phyloP scores from a whole-genome alignment of 2,329 filamentous ascomycete genomes.

The Meredithiella fracta region DNA sequence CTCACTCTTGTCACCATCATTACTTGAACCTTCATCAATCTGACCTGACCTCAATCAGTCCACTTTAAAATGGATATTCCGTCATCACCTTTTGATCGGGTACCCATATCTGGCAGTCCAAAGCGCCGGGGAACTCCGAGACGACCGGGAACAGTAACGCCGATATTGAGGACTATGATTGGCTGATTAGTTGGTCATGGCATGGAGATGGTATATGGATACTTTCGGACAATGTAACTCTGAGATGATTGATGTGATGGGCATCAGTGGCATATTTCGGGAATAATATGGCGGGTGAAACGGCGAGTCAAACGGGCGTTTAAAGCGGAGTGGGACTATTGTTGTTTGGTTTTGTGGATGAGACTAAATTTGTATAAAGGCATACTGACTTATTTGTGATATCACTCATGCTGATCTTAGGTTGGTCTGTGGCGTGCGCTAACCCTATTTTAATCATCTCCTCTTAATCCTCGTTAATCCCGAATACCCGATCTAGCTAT shows the following conservation, averaged over 20 bases:
- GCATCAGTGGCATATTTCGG: neutral
- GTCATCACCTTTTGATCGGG: neutral
- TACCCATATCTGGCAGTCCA: neutral
- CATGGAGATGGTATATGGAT: neutral
- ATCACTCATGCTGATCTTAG: too few species aligned
- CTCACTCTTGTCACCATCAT: neutral
- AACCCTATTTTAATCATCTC: too few species aligned
- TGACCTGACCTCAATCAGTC: slow-evolving; percentile 7
- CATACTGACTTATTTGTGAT: too few species aligned
- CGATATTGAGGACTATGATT: neutral
- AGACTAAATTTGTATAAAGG: neutral
- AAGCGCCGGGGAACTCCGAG: neutral
- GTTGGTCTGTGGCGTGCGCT: too few species aligned
- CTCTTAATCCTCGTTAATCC: too few species aligned
- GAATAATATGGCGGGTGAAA: neutral
- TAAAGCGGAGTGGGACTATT: neutral
- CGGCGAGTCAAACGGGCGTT: neutral
- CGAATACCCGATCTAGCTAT: too few species aligned
- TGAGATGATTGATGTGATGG: neutral
- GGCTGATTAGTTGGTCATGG: neutral
- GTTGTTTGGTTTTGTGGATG: neutral
- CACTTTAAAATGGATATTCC: neutral
- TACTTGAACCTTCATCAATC: neutral
- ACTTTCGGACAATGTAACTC: neutral
- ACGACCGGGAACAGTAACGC: neutral